Evolutionary conservation across 257 asterid genomes (phyloP), one percentile per base, ranked within the genome.

Genomic region (Fraxinus americana): DNA sequence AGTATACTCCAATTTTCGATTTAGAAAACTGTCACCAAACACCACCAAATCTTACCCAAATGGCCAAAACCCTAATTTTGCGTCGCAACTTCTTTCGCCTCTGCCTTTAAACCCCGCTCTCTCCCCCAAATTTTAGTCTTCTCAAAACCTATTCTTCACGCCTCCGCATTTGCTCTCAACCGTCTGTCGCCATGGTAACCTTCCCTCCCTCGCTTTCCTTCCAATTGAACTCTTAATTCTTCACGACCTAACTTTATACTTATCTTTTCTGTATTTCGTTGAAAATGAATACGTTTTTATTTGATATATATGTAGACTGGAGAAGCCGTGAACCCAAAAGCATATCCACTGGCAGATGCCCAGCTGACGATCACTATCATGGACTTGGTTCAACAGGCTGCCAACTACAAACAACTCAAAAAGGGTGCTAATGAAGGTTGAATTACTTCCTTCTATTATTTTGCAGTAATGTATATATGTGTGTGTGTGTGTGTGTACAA

Each of bases 391-490:
- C 96, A 90, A 63, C 98, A 91, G 85, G 98, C 98, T 75, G 91
- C 97, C 29, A 91, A 94, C 63, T 92, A 91, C 88, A 94, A 91
- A 79, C 98, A 94, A 80, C 97, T 94, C 80, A 94, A 94, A 59
- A 94, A 94, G 89, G 97, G 98, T 11, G 98, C 98, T 75, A 94
- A 92, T 86, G 98, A 94, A 91, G 98, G 98, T 94, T 8, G 4
- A 5, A 2, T 38, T 2, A 45, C 13, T 6, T 29, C 10, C 65
- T 54, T 11, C 4, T 32, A 25, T 25, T 25, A 25, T 25, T 25
- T 25, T 25, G 27, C 27, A 25, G 27, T 25, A 25, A 25, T 25
- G 27, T 25, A 25, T 25, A 25, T 25, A 0, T 25, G 27, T 25
- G 27, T 25, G 27, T 25, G 27, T 25, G 27, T 25, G 27, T 25